Conservation (phyloP, 2,329 filamentous ascomycete species). For the Hypoxylon sp. region DNA sequence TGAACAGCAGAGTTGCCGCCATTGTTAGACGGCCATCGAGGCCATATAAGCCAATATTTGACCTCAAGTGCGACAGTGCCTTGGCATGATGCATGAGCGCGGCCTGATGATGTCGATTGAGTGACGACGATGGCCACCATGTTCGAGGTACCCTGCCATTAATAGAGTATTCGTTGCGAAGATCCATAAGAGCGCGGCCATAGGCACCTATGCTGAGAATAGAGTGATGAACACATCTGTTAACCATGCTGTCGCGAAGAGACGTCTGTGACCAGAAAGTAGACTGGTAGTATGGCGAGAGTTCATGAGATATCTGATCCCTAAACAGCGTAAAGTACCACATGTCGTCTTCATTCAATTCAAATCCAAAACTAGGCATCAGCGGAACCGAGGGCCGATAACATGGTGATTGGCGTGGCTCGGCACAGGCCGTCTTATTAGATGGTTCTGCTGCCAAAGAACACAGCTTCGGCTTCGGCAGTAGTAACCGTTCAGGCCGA, state of each 20-base stretch:
- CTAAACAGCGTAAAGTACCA: constrained; percentile 50
- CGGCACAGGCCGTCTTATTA: constrained; percentile 11
- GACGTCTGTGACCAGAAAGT: constrained; percentile 49
- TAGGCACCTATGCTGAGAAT: constrained; percentile 51
- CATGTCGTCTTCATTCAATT: constrained; percentile 43
- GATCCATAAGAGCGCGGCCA: constrained; percentile 48
- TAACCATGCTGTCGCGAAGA: constrained; percentile 48
- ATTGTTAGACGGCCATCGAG: constrained; percentile 47
- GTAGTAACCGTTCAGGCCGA: constrained; percentile 41
- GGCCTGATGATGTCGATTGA: constrained; percentile 49
- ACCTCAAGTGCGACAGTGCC: constrained; percentile 46
- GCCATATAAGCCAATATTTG: constrained; percentile 44
- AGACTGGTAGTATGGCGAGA: constrained; percentile 46
- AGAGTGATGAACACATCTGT: constrained; percentile 48
- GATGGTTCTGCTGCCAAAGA: constrained; percentile 12
- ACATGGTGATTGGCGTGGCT: constrained; percentile 19
- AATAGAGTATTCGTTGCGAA: constrained; percentile 37
- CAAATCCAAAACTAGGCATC: constrained; percentile 43
- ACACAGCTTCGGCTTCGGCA: constrained; percentile 42
- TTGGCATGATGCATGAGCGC: constrained; percentile 50
- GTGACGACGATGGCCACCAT: constrained; percentile 46
- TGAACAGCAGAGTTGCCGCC: constrained; percentile 51
- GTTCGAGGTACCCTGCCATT: constrained; percentile 31
- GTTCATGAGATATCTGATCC: constrained; percentile 44
- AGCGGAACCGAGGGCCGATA: constrained; percentile 24